Evolutionary conservation across 2,329 filamentous ascomycete species (phyloP).

Genomic region (Sporothrix brunneoviolacea): DNA sequence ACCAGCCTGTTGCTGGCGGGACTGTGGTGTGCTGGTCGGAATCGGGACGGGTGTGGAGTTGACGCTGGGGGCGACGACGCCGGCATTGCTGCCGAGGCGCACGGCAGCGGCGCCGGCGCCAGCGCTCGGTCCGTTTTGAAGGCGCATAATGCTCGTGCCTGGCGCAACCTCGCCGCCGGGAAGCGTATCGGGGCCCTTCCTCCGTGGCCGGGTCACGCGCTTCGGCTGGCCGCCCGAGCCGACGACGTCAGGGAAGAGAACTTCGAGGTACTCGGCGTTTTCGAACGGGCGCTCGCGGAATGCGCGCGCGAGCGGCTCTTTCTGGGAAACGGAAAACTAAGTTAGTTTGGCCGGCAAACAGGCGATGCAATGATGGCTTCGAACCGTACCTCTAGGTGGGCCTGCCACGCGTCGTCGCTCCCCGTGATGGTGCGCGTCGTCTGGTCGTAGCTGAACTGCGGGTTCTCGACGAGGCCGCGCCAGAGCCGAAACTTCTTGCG

Average conservation of each 20-base stretch:
- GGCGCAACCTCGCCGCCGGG: conserved; percentile 37
- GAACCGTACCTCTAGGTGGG: conserved; percentile 54
- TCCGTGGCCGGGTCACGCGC: conserved; percentile 49
- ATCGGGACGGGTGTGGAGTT: background rate
- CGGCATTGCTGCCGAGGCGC: background rate
- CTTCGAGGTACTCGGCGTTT: conserved; percentile 54
- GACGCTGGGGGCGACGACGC: background rate
- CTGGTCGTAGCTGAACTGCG: conserved; percentile 49
- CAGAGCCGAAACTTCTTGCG: conserved; percentile 57
- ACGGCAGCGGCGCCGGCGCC: conserved; percentile 14
- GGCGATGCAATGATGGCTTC: no score
- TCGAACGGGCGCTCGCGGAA: conserved; percentile 52
- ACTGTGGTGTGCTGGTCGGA: conserved; percentile 2
- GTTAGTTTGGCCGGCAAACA: background rate
- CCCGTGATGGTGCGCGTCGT: conserved; percentile 45
- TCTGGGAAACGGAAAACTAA: conserved; percentile 29
- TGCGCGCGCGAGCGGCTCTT: conserved; percentile 51
- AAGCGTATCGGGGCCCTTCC: conserved; percentile 41
- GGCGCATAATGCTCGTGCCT: conserved; percentile 40
- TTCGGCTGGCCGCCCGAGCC: conserved; percentile 54
- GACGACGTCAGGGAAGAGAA: conserved; percentile 53
- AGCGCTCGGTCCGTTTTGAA: conserved; percentile 27
- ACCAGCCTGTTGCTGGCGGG: conserved; percentile 12
- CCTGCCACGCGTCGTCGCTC: conserved; percentile 50
- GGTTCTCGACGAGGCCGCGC: conserved; percentile 51